These are phyloP conservation scores for Picocystis salinarum DNA, from an alignment of 139 green algal genomes.

Conservation along the genomic window DNA sequence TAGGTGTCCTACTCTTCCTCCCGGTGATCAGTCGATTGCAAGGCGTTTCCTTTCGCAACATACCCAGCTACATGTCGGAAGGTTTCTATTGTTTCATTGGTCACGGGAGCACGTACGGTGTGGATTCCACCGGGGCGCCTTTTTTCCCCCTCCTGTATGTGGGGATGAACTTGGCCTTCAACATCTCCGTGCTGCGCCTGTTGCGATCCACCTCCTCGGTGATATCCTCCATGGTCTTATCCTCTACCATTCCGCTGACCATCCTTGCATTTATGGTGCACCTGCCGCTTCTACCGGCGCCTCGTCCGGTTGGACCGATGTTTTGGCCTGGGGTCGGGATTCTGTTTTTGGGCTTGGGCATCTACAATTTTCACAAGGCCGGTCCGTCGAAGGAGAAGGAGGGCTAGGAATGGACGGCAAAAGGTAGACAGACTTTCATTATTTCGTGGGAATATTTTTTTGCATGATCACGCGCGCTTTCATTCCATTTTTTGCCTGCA, in stretches of 20 bases:
- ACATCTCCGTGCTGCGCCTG: slow-evolving; percentile 2
- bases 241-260: background rate
- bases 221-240: background rate
- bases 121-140: slow-evolving; percentile 1
- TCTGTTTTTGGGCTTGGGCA: background rate
- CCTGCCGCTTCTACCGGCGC: background rate
- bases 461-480: no score
- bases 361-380: background rate
- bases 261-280: background rate
- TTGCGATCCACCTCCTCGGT: background rate
- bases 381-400: no score
- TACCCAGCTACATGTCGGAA: background rate
- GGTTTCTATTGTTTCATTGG: slow-evolving; percentile 1
- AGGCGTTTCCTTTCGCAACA: background rate
- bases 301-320: background rate
- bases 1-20: background rate
- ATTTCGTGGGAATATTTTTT: no score
- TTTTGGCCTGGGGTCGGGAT: slow-evolving; percentile 3
- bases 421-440: no score
- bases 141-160: slow-evolving; percentile 2
- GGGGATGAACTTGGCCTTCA: background rate
- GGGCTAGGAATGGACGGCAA: no score
- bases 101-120: background rate
- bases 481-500: no score
- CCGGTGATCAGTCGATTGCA: background rate